Conservation (phyloP, 768 basidiomycete genomes). For the Punctularia strigosozonata region DNA sequence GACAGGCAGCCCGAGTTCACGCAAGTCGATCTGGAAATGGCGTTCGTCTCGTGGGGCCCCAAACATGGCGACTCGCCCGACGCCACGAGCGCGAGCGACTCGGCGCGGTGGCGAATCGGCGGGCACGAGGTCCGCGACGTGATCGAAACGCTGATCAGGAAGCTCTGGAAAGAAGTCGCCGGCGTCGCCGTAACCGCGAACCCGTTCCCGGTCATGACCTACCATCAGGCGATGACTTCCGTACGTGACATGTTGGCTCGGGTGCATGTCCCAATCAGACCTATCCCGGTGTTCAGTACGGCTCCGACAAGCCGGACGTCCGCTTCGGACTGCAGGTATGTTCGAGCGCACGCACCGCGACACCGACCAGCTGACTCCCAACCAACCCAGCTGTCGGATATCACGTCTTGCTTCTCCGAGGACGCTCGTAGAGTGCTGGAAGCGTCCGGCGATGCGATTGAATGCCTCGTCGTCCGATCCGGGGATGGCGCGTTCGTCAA, state of each 20-base stretch:
- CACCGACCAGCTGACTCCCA: constrained; percentile 1
- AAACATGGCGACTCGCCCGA: constrained; percentile 13
- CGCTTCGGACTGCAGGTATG: constrained; percentile 78
- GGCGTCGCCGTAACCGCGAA: constrained; percentile 43
- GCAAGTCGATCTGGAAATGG: constrained; percentile 95
- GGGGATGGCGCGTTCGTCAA: constrained; percentile 22
- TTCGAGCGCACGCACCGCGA: constrained; percentile 3
- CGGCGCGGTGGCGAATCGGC: constrained; percentile 82
- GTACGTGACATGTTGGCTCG: constrained; percentile 17
- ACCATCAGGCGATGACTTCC: constrained; percentile 80
- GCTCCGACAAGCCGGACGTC: constrained; percentile 91
- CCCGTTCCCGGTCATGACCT: constrained; percentile 83
- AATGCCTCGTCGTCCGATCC: constrained; percentile 20
- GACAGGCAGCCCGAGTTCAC: constrained; percentile 97
- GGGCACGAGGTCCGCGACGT: constrained; percentile 71
- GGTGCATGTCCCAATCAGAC: constrained; percentile 9
- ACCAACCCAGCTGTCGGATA: constrained; percentile 19
- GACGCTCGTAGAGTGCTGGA: constrained; percentile 13
- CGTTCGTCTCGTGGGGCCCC: constrained; percentile 76
- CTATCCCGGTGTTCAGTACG: constrained; percentile 55
- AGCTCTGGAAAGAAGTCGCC: constrained; percentile 67
- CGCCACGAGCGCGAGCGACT: too few species aligned
- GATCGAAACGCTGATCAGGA: constrained; percentile 62
- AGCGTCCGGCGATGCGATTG: constrained; percentile 18
- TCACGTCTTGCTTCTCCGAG: constrained; percentile 19